These are phyloP conservation scores for Epichloe hybrida DNA, from an alignment of 2,329 filamentous ascomycete genomes.

Conservation along the genomic window DNA sequence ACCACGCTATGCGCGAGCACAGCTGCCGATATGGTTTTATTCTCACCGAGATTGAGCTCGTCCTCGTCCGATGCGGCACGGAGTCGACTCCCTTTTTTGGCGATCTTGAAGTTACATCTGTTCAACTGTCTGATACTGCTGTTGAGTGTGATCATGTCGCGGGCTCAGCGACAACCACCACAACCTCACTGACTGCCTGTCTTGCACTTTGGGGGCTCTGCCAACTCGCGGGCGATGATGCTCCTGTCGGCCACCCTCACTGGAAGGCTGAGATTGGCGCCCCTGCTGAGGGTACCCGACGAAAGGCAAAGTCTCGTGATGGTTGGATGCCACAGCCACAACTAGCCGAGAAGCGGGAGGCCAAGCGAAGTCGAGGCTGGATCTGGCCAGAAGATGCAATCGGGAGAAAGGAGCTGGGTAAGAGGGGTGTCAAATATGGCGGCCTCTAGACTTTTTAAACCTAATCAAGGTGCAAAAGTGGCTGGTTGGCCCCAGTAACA, in stretches of 20 bases:
- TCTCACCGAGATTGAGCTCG: conserved; percentile 87
- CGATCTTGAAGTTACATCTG: conserved; percentile 61
- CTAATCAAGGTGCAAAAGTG: neutral
- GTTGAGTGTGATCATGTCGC: conserved; percentile 18
- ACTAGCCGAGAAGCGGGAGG: conserved; percentile 61
- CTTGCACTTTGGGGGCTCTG: conserved; percentile 69
- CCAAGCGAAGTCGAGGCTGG: conserved; percentile 62
- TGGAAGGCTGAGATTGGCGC: conserved; percentile 64
- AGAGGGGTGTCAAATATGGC: conserved; percentile 47
- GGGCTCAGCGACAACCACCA: conserved; percentile 22
- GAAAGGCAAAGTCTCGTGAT: conserved; percentile 57
- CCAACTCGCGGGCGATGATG: conserved; percentile 49
- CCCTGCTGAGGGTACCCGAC: conserved; percentile 56
- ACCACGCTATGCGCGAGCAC: conserved; percentile 87
- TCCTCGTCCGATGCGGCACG: conserved; percentile 71
- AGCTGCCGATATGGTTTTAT: conserved; percentile 91
- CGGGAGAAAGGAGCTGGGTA: conserved; percentile 57
- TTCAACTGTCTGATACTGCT: conserved; percentile 38
- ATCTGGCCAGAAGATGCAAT: conserved; percentile 62
- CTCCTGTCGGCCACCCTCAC: conserved; percentile 39
- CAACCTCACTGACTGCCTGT: conserved; percentile 50
- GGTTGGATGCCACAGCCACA: conserved; percentile 64
- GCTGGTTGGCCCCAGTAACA: neutral
- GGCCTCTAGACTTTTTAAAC: conserved; percentile 8
- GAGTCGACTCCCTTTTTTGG: conserved; percentile 60